Percentiles rank a stretch among this genome's conserved stretches.
Conservation (phyloP, 2,329 filamentous ascomycete species). For the Clonostachys rhizophaga region DNA sequence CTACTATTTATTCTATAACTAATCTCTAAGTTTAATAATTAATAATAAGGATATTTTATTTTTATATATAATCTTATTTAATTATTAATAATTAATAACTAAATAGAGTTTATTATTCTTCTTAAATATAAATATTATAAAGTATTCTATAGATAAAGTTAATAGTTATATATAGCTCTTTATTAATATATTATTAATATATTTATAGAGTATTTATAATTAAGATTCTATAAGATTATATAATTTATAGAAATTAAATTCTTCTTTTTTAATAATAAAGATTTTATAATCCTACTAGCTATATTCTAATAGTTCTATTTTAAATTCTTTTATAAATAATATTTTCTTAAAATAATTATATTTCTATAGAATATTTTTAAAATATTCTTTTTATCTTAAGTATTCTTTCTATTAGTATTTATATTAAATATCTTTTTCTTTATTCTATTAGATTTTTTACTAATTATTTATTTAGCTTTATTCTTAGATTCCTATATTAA, state of each 20-base stretch:
- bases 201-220: too few species aligned
- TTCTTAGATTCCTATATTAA: not conserved
- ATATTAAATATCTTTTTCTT: not conserved
- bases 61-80: conserved; percentile 19
- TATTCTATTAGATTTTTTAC: not conserved
- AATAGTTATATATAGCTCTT: conserved; percentile 4
- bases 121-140: conserved; percentile 10
- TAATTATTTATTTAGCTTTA: not conserved
- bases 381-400: not conserved
- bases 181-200: too few species aligned
- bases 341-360: conserved; percentile 1
- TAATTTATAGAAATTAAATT: too few species aligned
- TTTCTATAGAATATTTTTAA: not conserved
- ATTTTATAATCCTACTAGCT: too few species aligned
- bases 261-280: too few species aligned
- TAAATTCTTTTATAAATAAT: conserved; percentile 3
- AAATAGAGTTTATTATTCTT: conserved; percentile 11
- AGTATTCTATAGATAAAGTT: conserved; percentile 4
- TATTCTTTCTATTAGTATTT: not conserved
- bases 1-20: conserved; percentile 5
- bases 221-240: too few species aligned
- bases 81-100: conserved; percentile 13
- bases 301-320: too few species aligned
- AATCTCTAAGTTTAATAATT: conserved; percentile 14
- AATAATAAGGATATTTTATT: conserved; percentile 12